Base-by-base conservation (phyloP, 148 eudicot genomes). In the Rhododendron ferrugineum region DNA sequence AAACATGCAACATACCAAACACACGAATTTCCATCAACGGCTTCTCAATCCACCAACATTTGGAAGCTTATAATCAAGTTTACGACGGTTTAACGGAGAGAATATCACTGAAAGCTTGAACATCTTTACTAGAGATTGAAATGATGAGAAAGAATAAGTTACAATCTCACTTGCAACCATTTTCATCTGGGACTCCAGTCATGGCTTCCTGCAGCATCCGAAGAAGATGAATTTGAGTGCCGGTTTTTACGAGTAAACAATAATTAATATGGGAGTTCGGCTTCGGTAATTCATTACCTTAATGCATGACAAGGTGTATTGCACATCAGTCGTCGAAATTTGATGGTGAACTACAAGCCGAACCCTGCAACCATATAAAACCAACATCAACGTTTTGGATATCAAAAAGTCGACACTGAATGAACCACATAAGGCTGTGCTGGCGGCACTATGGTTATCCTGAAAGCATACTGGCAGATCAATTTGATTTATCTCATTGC, bases 301-400 rank as follows among this genome's bases (percentile, higher is more conserved):
- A 73, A 95, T 88, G 92, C 98, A 92, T 46, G 98, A 91, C 85
- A 95, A 68, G 11, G 95, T 84, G 85, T 90, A 91, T 60, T 91
- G 92, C 87, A 97, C 94, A 82, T 97, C 98, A 28, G 88, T 90
- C 68, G 72, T 89, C 40, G 96, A 92, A 76, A 97, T 89, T 90
- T 97, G 99, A 85, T 95, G 91, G 90, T 97, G 99, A 72, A 92
- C 40, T 2, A 95, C 99, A 46, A 97, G 80, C 92, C 99, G 90
- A 40, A 97, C 79, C 83, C 98, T 97, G 94, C 86, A 86, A 76
- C 37, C 34, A 87, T 62, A 72, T n/a, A 80, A 44, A 28, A 70
- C 54, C 22, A 2, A 28, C 2, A 30, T 79, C 54, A 70, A 2
- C 30, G 5, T 5, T 54, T 54, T 11, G 36, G 11, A 70, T 30